Base-by-base conservation (phyloP, 2,329 filamentous ascomycete species). In the Canariomyces notabilis region DNA sequence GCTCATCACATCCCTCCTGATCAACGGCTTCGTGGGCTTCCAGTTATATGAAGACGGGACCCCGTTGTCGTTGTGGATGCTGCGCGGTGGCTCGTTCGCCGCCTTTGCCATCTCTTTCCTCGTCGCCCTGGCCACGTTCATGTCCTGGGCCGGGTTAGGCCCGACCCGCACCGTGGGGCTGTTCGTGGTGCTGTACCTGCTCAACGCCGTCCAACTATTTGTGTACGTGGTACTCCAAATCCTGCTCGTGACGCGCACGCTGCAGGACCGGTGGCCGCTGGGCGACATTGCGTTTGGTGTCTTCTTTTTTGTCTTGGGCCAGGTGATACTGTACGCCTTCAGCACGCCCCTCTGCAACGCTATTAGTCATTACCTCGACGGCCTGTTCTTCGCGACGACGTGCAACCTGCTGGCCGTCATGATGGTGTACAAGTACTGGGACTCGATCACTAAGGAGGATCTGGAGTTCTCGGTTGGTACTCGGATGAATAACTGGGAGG, bases 401-500 rank as follows among this genome's bases (percentile, higher is more conserved):
- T 93, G 89, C 73, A 98, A 98, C 63, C 70, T 98, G 36, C 73
- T 98, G 35, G 89, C 83, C 11, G 91, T 98, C 51, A 98, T 98
- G 93, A 98, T 97, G 93, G 83, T 98, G 31, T 98, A 98, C 78
- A 98, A 98, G 89, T 98, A 95, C 74, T 98, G 93, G 93, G 93
- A 98, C 64, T 96, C 90, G 14, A 98, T 98, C 67, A 98, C 93
- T 18, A 89, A 87, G 63, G 93, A 98, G 70, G 93, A 98, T 66
- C 83, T 98, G 56, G 93, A 98, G 65, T 98, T 98, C 69, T 95
- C 89, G 2, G 93, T 98, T 40, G 91, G 91, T 55, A 89, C 89
- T 49, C 88, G 91, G 66, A 86, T 88, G 69, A 94, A 95, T 71
- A 96, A 93, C 66, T 98, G 93, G 93, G 93, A 98, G 64, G 86